These are phyloP conservation scores for Leucaena leucocephala DNA, from an alignment of 306 rosid genomes.

Conservation along the genomic window DNA sequence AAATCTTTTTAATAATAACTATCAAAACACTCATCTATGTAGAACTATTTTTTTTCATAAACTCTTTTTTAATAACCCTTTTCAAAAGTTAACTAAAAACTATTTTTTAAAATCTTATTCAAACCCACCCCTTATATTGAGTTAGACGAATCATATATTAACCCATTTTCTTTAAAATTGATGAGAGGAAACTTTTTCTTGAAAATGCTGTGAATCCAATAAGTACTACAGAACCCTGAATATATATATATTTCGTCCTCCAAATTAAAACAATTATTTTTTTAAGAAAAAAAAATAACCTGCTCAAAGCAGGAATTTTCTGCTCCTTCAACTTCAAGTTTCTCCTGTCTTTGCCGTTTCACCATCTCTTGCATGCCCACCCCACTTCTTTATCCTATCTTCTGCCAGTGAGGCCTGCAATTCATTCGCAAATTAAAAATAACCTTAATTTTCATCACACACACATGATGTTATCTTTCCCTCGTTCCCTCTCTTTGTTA, in stretches of 20 bases:
- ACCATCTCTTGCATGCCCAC: conserved; percentile 10
- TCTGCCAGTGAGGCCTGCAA: conserved; percentile 41
- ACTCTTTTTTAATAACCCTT: too few species aligned
- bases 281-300: background rate
- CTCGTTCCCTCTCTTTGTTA: too few species aligned
- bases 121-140: too few species aligned
- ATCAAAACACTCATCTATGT: too few species aligned
- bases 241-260: too few species aligned
- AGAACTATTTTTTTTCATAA: too few species aligned
- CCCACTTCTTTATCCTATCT: conserved; percentile 44
- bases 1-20: too few species aligned
- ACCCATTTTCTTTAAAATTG: background rate
- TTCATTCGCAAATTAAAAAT: background rate
- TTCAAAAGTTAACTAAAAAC: too few species aligned
- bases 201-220: background rate
- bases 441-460: too few species aligned
- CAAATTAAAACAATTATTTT: background rate
- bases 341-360: background rate
- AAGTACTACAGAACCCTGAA: background rate
- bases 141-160: too few species aligned
- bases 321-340: background rate
- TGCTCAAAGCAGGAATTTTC: background rate
- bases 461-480: too few species aligned
- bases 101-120: too few species aligned
- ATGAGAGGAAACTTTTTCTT: background rate